phyloP scores from a whole-genome alignment of 257 asterid genomes.

The Solanum paucissectum region DNA sequence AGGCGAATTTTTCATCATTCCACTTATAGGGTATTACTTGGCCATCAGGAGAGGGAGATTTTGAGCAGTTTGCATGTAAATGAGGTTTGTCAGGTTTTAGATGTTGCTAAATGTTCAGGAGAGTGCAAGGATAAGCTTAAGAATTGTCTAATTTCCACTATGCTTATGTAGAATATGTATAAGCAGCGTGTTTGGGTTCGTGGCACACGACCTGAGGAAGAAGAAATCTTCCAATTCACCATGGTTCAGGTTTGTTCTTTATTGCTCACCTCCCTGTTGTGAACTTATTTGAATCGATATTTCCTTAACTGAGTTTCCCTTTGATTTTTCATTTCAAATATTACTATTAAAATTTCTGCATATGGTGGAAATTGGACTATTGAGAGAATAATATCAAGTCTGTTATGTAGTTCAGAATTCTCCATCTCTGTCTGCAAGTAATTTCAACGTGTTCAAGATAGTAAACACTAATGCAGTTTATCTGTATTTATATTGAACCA shows the following conservation, averaged over 20 bases:
- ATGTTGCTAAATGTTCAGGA: not conserved
- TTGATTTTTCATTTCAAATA: not conserved
- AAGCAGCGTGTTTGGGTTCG: slow-evolving; percentile 81
- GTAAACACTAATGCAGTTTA: not conserved
- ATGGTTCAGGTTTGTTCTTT: slow-evolving; percentile 61
- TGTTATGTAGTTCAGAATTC: not conserved
- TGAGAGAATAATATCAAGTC: not conserved
- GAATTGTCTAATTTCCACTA: not conserved
- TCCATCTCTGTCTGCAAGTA: not conserved
- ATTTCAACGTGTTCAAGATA: not conserved
- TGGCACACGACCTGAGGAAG: slow-evolving; percentile 93
- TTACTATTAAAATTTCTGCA: not conserved
- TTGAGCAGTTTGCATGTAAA: slow-evolving; percentile 72
- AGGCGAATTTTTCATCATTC: slow-evolving; percentile 94
- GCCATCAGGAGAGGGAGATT: slow-evolving; percentile 76
- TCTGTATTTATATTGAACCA: not conserved
- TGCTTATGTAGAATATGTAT: slow-evolving; percentile 43
- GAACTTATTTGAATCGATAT: not conserved
- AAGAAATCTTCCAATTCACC: slow-evolving; percentile 69
- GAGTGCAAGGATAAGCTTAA: not conserved
- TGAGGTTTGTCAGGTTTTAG: slow-evolving; percentile 45
- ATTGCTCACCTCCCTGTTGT: not conserved
- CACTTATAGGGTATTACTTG: slow-evolving; percentile 75
- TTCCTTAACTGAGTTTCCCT: not conserved
- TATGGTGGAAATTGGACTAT: not conserved